Percentiles rank a stretch among this genome's conserved stretches.
Evolutionary conservation across 805 yeast species (phyloP).

Genomic region (Candida xiaguanensis): DNA sequence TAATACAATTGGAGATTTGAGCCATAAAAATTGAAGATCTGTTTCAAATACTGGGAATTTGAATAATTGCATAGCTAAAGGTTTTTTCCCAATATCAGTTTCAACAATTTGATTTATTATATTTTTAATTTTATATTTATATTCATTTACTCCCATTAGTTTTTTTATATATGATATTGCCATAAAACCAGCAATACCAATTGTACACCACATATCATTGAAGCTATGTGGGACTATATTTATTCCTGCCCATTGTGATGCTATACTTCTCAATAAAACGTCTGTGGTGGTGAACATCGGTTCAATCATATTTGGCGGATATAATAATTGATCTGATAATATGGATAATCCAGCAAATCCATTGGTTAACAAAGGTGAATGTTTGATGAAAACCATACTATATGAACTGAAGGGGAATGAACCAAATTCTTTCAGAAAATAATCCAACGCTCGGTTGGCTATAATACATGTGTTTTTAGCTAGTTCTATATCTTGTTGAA

Average conservation of each 20-base stretch:
- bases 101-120: slow-evolving; percentile 65
- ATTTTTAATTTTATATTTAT: slow-evolving; percentile 63
- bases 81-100: slow-evolving; percentile 73
- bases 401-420: slow-evolving; percentile 88
- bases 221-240: slow-evolving; percentile 77
- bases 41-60: slow-evolving; percentile 58
- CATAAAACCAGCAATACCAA: slow-evolving; percentile 85
- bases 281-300: slow-evolving; percentile 73
- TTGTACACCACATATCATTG: slow-evolving; percentile 84
- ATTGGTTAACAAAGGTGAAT: slow-evolving; percentile 42
- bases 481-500: slow-evolving; percentile 54
- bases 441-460: slow-evolving; percentile 75
- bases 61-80: slow-evolving; percentile 70
- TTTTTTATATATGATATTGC: slow-evolving; percentile 62
- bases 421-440: slow-evolving; percentile 82
- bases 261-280: slow-evolving; percentile 60
- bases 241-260: slow-evolving; percentile 92
- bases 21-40: slow-evolving; percentile 64
- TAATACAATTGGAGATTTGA: slow-evolving; percentile 84
- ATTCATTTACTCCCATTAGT: slow-evolving; percentile 82
- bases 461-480: slow-evolving; percentile 73
- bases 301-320: slow-evolving; percentile 72
- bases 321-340: slow-evolving; percentile 57
- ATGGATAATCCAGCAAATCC: slow-evolving; percentile 76
- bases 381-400: slow-evolving; percentile 69